A percentile compares a stretch with the other conserved stretches of the same genome.
Evolutionary conservation across 2,329 filamentous ascomycete species (phyloP).

Genomic region (Ophiocordyceps camponoti-rufipedis): DNA sequence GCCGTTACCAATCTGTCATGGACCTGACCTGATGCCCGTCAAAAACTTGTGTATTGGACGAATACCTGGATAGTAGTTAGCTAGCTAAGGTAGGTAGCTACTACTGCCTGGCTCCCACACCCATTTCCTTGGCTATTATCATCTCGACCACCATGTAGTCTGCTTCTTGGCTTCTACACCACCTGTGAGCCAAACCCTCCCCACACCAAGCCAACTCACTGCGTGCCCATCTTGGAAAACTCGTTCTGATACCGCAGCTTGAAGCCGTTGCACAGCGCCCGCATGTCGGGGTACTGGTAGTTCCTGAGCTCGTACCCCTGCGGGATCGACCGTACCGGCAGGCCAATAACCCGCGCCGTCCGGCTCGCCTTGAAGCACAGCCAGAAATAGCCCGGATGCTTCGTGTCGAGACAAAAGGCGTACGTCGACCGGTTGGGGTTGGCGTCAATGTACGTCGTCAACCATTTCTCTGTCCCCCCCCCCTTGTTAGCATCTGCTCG

Average conservation of each 20-base stretch:
- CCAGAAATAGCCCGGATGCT: conserved; percentile 86
- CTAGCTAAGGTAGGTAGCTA: no score
- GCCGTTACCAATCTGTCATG: no score
- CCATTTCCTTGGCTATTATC: no score
- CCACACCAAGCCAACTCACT: conserved; percentile 5
- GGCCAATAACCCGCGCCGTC: conserved; percentile 52
- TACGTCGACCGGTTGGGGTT: conserved; percentile 90
- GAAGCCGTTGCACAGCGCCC: conserved; percentile 90
- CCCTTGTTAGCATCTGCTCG: neutral
- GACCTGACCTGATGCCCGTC: no score
- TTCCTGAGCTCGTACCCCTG: conserved; percentile 85
- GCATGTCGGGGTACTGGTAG: conserved; percentile 85
- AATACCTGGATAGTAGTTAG: no score
- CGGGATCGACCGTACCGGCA: conserved; percentile 80
- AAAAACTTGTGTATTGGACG: no score
- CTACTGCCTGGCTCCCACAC: no score
- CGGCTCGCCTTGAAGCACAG: conserved; percentile 90
- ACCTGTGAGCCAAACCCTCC: neutral
- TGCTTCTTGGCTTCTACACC: no score
- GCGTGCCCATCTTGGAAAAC: conserved; percentile 39
- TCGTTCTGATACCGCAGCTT: conserved; percentile 59
- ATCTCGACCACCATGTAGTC: no score
- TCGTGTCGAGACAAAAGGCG: conserved; percentile 84
- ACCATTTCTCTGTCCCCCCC: conserved; percentile 59
- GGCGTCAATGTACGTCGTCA: conserved; percentile 87